Evolutionary conservation across 768 basidiomycete genomes (phyloP).

Genomic region (Psilocybe subaeruginosa): DNA sequence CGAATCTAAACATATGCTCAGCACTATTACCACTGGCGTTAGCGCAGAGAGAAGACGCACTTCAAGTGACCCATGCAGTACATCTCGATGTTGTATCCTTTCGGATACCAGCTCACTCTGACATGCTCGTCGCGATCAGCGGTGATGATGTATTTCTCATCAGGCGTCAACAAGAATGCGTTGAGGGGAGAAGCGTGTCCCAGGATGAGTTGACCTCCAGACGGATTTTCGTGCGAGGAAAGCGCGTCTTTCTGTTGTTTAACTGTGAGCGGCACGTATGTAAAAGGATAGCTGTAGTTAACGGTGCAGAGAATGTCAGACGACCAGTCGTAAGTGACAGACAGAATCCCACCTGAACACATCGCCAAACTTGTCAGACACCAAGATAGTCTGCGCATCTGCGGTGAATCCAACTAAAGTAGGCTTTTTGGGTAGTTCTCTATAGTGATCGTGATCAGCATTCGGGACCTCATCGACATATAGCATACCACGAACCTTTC

Average conservation of each 20-base stretch:
- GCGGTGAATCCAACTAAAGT: constrained; percentile 68
- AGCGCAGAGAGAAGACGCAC: constrained; percentile 42
- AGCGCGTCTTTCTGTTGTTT: constrained; percentile 36
- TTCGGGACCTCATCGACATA: not conserved
- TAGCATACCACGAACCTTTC: constrained; percentile 50
- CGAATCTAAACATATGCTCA: constrained; percentile 54
- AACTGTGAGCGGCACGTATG: constrained; percentile 32
- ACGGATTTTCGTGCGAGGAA: constrained; percentile 70
- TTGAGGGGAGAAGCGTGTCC: constrained; percentile 92
- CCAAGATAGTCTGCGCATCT: constrained; percentile 67
- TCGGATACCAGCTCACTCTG: constrained; percentile 86
- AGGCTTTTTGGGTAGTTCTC: constrained; percentile 84
- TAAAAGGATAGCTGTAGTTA: constrained; percentile 60
- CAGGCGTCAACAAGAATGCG: constrained; percentile 63
- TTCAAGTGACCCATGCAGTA: constrained; percentile 86
- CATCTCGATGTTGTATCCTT: constrained; percentile 83
- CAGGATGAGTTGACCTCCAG: constrained; percentile 69
- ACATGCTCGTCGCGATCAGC: constrained; percentile 97
- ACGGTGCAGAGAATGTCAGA: not conserved
- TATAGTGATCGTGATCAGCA: constrained; percentile 27
- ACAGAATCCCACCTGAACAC: constrained; percentile 66
- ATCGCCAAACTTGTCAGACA: constrained; percentile 95
- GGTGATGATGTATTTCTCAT: constrained; percentile 80
- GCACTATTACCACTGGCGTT: not conserved
- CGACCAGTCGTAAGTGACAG: not conserved